Base-by-base conservation (phyloP, 805 yeast genomes). In the Huiozyma naganishii region DNA sequence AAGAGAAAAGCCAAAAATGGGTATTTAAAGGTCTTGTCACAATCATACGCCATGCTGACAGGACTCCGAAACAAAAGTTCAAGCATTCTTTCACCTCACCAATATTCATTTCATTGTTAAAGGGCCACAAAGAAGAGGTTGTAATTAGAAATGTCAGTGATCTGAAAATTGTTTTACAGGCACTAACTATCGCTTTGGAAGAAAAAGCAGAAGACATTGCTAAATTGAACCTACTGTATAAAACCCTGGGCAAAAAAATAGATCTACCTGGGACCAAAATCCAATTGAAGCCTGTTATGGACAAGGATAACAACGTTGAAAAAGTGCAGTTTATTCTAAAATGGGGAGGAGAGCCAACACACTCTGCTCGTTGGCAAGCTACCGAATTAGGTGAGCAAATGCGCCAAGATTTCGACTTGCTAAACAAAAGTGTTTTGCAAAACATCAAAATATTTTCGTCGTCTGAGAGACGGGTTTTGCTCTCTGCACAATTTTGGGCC, bases 281-380 rank as follows among this genome's bases (percentile, higher is more conserved):
- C 48, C 99, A 92, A 66, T 67, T 92, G 54, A 92, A 92, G 61
- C 99, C 99, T 0, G 80, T 90, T 4, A 58, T 89, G 44, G 73
- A 74, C 53, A 66, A 70, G 10, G 79, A 76, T 35, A 80, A 75
- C 33, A 79, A 80, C 32, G 92, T 92, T 17, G 97, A 90, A 51
- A 92, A 92, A 60, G 97, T 90, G 27, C 98, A 92, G 64, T 80
- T 92, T 49, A 94, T 92, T 48, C 70, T 92, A 54, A 92, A 92
- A 62, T 92, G 98, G 98, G 98, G 98, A 54, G 99, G 99, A 50
- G 99, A 92, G 64, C 97, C 98, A 6, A 92, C 99, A 1, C 99
- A 92, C 62, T 88, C 97, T 8, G 97, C 97, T 2, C 76, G 81
- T 49, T 84, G 87, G 61, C 99, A 92, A 66, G 95, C 96, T 1